These are phyloP conservation scores for Diddensiella caesifluorescens DNA, from an alignment of 805 yeast species.

Conservation along the genomic window DNA sequence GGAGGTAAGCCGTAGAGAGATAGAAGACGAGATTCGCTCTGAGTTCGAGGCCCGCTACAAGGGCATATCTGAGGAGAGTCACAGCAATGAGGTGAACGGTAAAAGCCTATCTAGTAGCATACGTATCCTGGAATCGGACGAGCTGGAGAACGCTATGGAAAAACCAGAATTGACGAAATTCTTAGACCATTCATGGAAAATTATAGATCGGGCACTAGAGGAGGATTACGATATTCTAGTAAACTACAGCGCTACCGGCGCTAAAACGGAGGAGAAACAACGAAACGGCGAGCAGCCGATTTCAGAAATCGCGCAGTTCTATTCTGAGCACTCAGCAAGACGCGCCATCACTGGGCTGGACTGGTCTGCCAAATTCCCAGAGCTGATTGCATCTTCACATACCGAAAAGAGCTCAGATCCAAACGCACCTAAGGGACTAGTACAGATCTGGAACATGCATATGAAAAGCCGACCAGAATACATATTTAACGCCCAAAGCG, in stretches of 20 bases:
- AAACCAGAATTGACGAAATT: slow-evolving; percentile 14
- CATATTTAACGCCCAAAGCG: slow-evolving; percentile 40
- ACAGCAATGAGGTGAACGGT: too few species aligned
- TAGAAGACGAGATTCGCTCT: too few species aligned
- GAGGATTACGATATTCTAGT: slow-evolving; percentile 25
- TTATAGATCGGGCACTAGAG: slow-evolving; percentile 29
- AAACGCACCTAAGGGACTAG: slow-evolving; percentile 28
- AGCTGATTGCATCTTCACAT: slow-evolving; percentile 34
- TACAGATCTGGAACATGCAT: slow-evolving; percentile 36
- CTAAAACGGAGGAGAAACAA: slow-evolving; percentile 6
- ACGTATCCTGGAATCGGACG: neutral
- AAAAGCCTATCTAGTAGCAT: too few species aligned
- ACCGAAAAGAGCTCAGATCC: slow-evolving; percentile 22
- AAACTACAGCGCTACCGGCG: slow-evolving; percentile 25
- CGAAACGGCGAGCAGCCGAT: slow-evolving; percentile 7
- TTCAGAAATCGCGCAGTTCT: slow-evolving; percentile 20
- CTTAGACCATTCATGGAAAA: slow-evolving; percentile 28
- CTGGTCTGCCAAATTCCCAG: slow-evolving; percentile 34
- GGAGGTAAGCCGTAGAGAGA: slow-evolving; percentile 1
- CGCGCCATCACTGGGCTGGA: slow-evolving; percentile 33
- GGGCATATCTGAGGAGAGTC: too few species aligned
- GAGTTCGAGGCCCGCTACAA: too few species aligned
- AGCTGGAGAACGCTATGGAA: neutral
- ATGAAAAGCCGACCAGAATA: slow-evolving; percentile 35
- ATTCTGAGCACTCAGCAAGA: slow-evolving; percentile 19